These are phyloP conservation scores for Colletotrichum sp. DNA, from an alignment of 2,329 filamentous ascomycete genomes.

Conservation along the genomic window DNA sequence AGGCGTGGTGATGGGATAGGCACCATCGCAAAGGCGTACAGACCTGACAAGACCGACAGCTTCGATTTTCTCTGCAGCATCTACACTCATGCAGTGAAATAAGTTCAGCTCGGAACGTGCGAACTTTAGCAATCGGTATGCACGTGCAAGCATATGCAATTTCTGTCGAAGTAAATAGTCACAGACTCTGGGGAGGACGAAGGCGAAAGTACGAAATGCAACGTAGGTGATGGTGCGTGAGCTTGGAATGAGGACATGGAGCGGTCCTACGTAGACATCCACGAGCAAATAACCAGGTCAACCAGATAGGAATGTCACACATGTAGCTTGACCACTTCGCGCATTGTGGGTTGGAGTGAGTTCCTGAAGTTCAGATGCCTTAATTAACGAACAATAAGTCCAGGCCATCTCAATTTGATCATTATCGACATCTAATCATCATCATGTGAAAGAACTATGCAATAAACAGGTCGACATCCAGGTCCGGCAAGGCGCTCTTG, in stretches of 20 bases:
- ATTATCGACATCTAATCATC: not conserved
- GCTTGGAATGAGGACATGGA: not conserved
- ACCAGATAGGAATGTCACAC: not conserved
- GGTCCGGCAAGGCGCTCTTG: not conserved
- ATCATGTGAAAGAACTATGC: not conserved
- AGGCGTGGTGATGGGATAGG: not conserved
- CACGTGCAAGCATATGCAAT: not conserved
- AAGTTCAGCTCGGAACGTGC: rapidly evolving
- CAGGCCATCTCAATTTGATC: not conserved
- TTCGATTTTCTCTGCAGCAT: not conserved
- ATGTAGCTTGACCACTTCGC: not conserved
- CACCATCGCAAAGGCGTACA: rapidly evolving
- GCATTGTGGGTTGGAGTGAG: not conserved
- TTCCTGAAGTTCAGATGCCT: not conserved
- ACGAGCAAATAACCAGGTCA: not conserved
- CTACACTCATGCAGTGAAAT: not conserved
- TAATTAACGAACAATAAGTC: not conserved
- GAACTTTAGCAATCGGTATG: rapidly evolving
- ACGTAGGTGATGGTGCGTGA: not conserved
- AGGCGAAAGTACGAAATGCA: not conserved
- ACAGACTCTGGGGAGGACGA: not conserved
- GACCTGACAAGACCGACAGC: not conserved
- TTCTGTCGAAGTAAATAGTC: rapidly evolving
- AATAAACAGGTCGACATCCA: not conserved
- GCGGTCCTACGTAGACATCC: not conserved